Conservation (phyloP, 176 grass and related monocot genomes). For the Carex scoparia region DNA sequence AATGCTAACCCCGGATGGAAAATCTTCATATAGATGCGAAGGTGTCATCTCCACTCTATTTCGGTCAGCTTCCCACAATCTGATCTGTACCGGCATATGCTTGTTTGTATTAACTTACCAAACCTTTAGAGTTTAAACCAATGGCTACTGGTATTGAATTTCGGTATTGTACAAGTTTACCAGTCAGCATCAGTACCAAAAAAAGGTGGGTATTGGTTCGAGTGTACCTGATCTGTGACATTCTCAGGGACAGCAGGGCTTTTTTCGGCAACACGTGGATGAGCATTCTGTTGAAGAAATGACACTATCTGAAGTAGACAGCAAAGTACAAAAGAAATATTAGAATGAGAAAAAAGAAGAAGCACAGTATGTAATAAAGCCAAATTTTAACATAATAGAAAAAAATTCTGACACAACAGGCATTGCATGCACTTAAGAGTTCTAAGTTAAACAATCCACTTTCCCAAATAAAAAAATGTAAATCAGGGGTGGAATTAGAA, state of each 20-base stretch:
- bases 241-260: conserved; percentile 63
- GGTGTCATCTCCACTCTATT: conserved; percentile 70
- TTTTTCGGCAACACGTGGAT: conserved; percentile 73
- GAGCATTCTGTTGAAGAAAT: conserved; percentile 87
- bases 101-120: not conserved
- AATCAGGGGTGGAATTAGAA: not conserved
- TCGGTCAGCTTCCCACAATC: conserved; percentile 77
- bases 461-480: not conserved
- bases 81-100: conserved; percentile 48
- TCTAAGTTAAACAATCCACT: not conserved
- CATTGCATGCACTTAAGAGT: not conserved
- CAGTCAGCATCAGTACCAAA: not conserved
- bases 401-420: not conserved
- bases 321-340: not conserved
- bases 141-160: not conserved
- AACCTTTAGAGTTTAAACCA: not conserved
- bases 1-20: conserved; percentile 69
- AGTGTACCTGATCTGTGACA: conserved; percentile 69
- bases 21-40: conserved; percentile 80
- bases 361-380: not conserved
- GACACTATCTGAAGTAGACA: conserved; percentile 62
- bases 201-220: not conserved
- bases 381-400: not conserved
- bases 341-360: not conserved
- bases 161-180: not conserved